Base-by-base conservation (phyloP, 495 filamentous ascomycete species). In the Cercophora samala region DNA sequence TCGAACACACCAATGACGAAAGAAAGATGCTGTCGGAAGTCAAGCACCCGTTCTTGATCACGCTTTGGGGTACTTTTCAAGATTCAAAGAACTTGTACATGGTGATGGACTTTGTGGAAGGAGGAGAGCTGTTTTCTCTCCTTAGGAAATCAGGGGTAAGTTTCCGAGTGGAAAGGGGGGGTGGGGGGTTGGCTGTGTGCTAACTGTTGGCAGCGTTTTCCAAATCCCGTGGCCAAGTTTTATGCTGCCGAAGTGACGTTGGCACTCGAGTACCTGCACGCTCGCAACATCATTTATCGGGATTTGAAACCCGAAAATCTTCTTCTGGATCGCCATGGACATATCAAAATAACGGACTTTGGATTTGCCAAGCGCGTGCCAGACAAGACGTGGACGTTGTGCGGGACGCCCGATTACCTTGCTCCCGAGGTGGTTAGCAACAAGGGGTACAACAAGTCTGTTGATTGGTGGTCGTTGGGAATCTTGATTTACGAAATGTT, bases 41-140 rank as follows among this genome's bases (percentile, higher is more conserved):
- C 65, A 93, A 96, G 74, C 93, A 99, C 81, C 93, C 95, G 1
- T 99, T 99, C 80, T 83, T 99, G 59, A 93, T 99, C 73, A 98
- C 96, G 2, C 79, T 99, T 58, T 98, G 96, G 96, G 96, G 96
- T 42, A 99, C 95, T 19, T 99, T 97, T 77, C 93, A 98, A 76
- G 96, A 98, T 70, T 85, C 91, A 21, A 90, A 88, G 76, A 98
- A 99, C 75, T 81, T 99, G 22, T 99, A 99, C 83, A 98, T 99
- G 95, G 95, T 99, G 70, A 98, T 99, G 95, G 95, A 98, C 74
- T 99, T 99, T 81, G 92, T 99, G n/a, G 96, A 99, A 78, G 95
- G 95, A 70, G 95, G 95, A 65, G 96, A 99, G 82, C 82, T 99
- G 61, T 99, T 99, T 78, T 97, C 93, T 73, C 76, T 98, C 70